Base-by-base conservation (phyloP, 441 rosid species). In the Corymbia citriodora region DNA sequence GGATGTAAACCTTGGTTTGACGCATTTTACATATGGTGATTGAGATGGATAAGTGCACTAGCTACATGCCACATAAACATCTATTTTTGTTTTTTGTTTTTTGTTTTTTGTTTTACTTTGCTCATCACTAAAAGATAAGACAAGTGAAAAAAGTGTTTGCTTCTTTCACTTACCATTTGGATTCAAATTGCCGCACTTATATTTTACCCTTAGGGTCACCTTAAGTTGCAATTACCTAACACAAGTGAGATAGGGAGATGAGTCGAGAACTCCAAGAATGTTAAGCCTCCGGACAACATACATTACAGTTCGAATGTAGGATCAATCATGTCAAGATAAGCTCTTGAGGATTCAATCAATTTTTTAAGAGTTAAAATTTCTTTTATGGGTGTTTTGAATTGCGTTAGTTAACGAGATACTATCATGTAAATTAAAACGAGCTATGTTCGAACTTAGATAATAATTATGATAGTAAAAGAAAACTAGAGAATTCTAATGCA, bases 1-100 rank as follows among this genome's bases (percentile, higher is more conserved):
- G 0, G 3, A 10, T 31, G 12, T n/a, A 14, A 15, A 15, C 15
- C 15, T 27, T 61, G 27, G 72, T 63, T 29, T 0, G 72, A 31
- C n/a, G 36, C 40, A 65, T n/a, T 40, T 40, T 40, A 40, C 45
- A 40, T 40, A 40, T 33, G 48, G 1, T 19, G 9, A 68, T 31
- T 68, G 45, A 68, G 5, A 31, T 68, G 45, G 2, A 68, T 31
- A 70, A 17, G 25, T 5, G 45, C 23, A 2, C 25, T 31, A 4
- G 9, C 10, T 18, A 9, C 5, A 13, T 9, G 79, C 4, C 12
- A 17, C 33, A 33, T 70, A n/a, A 29, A 29, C 18, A 63, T 29
- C 18, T 14, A 2, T 59, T 8, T 59, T 7, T 63, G 8, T 18
- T 17, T 55, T 21, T 55, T 16, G 9, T 49, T 9, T 49, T 4